phyloP scores from a whole-genome alignment of 257 asterid genomes.

The Solanum lignicaule region DNA sequence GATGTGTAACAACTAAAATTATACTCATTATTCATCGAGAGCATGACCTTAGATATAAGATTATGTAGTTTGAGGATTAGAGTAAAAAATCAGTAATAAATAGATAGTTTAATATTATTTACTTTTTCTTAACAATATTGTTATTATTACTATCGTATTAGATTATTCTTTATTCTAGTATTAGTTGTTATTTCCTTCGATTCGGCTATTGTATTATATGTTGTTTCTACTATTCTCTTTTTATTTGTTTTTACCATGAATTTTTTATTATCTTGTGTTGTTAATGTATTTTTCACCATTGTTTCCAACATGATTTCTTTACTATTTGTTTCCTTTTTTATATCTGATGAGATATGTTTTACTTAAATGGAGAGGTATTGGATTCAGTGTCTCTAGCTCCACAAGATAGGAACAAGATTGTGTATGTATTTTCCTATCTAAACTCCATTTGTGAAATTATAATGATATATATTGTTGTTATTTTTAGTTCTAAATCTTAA shows the following conservation, averaged over 20 bases:
- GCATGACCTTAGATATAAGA: no score
- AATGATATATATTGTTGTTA: no score
- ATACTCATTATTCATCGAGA: no score
- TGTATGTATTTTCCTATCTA: background rate
- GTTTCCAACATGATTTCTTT: background rate
- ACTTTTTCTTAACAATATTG: background rate
- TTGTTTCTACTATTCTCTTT: background rate
- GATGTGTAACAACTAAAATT: no score
- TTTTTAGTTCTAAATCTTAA: background rate
- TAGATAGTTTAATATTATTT: no score
- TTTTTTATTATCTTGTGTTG: background rate
- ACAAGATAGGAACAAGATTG: no score
- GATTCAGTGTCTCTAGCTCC: fast-evolving
- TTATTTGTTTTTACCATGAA: background rate
- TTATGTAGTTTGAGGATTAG: background rate
- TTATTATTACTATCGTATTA: background rate
- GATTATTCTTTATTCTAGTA: background rate
- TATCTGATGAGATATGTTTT: background rate
- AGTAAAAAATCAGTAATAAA: no score
- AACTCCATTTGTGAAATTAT: background rate
- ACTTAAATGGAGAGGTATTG: no score
- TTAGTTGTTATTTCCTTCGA: background rate
- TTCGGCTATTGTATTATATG: background rate
- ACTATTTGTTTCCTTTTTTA: no score
- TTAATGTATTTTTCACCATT: background rate